Conservation (phyloP, 805 yeast species). For the Ogataea populi-albae region DNA sequence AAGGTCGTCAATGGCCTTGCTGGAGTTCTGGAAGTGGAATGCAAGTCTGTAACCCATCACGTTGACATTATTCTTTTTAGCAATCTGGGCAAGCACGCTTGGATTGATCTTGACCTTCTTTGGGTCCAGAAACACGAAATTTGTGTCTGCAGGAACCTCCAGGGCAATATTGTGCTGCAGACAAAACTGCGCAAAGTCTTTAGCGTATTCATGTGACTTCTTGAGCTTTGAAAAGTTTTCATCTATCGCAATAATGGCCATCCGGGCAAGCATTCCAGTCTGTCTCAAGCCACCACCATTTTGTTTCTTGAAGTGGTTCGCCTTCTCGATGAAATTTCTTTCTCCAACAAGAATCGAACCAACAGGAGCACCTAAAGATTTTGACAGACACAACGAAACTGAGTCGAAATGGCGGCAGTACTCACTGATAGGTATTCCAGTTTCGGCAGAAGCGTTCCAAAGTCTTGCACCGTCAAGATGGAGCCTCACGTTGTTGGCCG, state of each 20-base stretch:
- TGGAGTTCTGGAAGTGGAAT: slow-evolving; percentile 67
- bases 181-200: slow-evolving; percentile 50
- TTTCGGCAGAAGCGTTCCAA: slow-evolving; percentile 78
- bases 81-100: slow-evolving; percentile 46
- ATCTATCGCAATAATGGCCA: slow-evolving; percentile 73
- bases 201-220: slow-evolving; percentile 47
- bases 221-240: slow-evolving; percentile 59
- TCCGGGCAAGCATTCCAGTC: slow-evolving; percentile 71
- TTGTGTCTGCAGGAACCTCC: slow-evolving; percentile 74
- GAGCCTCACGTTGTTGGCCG: slow-evolving; percentile 52
- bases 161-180: slow-evolving; percentile 49
- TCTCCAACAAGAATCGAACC: slow-evolving; percentile 81
- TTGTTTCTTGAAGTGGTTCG: slow-evolving; percentile 83
- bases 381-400: slow-evolving; percentile 80
- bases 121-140: slow-evolving; percentile 73
- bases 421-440: slow-evolving; percentile 64
- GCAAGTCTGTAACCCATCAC: slow-evolving; percentile 75
- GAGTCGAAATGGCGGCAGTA: slow-evolving; percentile 78
- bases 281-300: slow-evolving; percentile 91
- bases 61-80: slow-evolving; percentile 56
- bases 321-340: slow-evolving; percentile 54
- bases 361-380: slow-evolving; percentile 87
- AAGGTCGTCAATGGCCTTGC: slow-evolving; percentile 50
- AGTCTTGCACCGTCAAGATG: slow-evolving; percentile 92
- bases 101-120: slow-evolving; percentile 52